phyloP scores from a whole-genome alignment of 345 rosid species.

The Laguncularia racemosa region DNA sequence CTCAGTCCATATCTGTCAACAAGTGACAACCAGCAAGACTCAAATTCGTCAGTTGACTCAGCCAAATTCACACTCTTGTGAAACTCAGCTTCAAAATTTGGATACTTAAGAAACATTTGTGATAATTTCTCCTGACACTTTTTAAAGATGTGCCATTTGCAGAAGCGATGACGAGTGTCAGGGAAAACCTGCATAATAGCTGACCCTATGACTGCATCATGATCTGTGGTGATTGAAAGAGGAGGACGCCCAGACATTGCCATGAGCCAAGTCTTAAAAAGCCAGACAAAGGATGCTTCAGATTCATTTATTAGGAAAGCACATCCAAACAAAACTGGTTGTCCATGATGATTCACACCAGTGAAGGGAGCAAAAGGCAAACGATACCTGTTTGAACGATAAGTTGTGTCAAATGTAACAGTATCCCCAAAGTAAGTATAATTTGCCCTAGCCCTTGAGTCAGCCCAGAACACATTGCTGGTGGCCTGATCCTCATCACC shows the following conservation, averaged over 20 bases:
- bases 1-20: slow-evolving; percentile 35
- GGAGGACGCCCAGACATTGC: slow-evolving; percentile 46
- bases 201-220: slow-evolving; percentile 30
- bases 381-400: slow-evolving; percentile 39
- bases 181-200: slow-evolving; percentile 44
- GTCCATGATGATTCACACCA: slow-evolving; percentile 59
- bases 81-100: slow-evolving; percentile 41
- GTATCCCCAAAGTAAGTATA: slow-evolving; percentile 48
- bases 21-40: slow-evolving; percentile 40
- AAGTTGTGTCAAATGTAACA: slow-evolving; percentile 41
- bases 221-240: slow-evolving; percentile 39
- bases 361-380: slow-evolving; percentile 52
- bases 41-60: slow-evolving; percentile 46
- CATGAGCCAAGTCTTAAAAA: slow-evolving; percentile 39
- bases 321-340: slow-evolving; percentile 51
- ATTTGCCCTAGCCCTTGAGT: slow-evolving; percentile 33
- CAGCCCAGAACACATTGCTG: slow-evolving; percentile 49
- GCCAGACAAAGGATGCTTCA: slow-evolving; percentile 44
- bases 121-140: slow-evolving; percentile 46
- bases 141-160: slow-evolving; percentile 43
- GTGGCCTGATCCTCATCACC: slow-evolving; percentile 27
- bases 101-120: slow-evolving; percentile 33
- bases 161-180: slow-evolving; percentile 36
- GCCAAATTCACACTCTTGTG: slow-evolving; percentile 44
- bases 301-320: slow-evolving; percentile 42